These are phyloP conservation scores for Rhizoclosmatium sp. DNA, from an alignment of 192 early-diverging fungal genomes.

Conservation along the genomic window DNA sequence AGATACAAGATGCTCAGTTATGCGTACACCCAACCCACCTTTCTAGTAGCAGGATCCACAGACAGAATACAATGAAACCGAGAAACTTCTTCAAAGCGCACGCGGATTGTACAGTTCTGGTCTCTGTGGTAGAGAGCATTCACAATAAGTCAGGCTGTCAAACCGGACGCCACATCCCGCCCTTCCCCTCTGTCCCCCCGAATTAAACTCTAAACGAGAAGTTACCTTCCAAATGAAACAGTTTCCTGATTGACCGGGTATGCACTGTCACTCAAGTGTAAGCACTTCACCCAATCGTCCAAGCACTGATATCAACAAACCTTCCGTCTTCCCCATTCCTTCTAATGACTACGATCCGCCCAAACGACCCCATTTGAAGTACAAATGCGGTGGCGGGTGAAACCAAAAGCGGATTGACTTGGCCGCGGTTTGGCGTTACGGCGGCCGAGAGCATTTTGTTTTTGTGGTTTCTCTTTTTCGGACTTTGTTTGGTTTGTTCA, in stretches of 20 bases:
- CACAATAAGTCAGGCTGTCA: not conserved
- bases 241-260: conserved; percentile 4
- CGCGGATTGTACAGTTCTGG: conserved; percentile 19
- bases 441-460: not conserved
- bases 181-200: not conserved
- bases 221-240: conserved; percentile 27
- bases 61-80: conserved; percentile 11
- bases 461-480: not conserved
- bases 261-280: not conserved
- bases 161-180: not conserved
- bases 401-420: not conserved
- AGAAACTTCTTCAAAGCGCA: conserved; percentile 27
- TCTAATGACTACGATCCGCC: conserved; percentile 28
- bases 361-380: conserved; percentile 27
- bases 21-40: not conserved
- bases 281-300: not conserved
- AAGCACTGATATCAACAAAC: not conserved
- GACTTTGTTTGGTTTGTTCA: not conserved
- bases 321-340: conserved; percentile 27
- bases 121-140: conserved; percentile 9
- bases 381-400: conserved; percentile 7
- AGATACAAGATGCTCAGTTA: too few relatives aligned
- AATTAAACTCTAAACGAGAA: not conserved
- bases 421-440: not conserved
- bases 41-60: conserved; percentile 3